Evolutionary conservation across 2,329 filamentous ascomycete genomes (phyloP), one percentile per base, ranked within the genome.

Genomic region (Colletotrichum tofieldiae): DNA sequence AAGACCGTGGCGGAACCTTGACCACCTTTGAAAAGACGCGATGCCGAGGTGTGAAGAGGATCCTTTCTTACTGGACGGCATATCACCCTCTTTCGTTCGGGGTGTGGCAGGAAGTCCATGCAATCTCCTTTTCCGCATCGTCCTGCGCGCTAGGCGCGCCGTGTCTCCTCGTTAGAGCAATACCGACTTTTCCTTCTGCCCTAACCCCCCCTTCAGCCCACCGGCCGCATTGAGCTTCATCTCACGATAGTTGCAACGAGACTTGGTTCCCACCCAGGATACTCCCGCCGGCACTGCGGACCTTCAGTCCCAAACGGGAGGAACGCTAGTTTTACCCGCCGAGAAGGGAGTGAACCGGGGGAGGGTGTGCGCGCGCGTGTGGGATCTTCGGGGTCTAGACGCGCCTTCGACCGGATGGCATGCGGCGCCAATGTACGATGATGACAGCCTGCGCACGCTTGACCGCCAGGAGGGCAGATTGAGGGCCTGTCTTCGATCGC

Each of bases 341-440:
- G 43, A 35, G 52, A 23, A n/a, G 23, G 11, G 29, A 16, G 23
- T 20, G 26, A 54, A 58, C 20, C 56, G 56, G 68, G 51, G 16
- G 43, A 18, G 47, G 37, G 45, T 9, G 54, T 23, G 54, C 20
- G 37, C 49, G 26, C 20, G 23, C 32, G 32, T 37, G 54, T 58
- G 54, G 67, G 68, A 63, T 58, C 45, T 26, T 68, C 58, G 58
- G 62, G 65, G 58, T 63, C 68, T 71, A 68, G 65, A 68, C 35
- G 64, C 56, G 64, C 49, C 68, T 43, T 63, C 58, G 51, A 63
- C 68, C 58, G 29, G 56, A 71, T 41, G 68, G 43, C 58, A 68
- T 71, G 68, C 58, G 43, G 45, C 58, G 51, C 65, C 68, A 71
- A 68, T 63, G 65, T 68, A 58, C 65, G 35, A 68, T 71, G 68